A percentile compares a stretch with the other conserved stretches of the same genome.
Evolutionary conservation across 2,329 filamentous ascomycete genomes (phyloP).

Genomic region (Ascochyta pisi): DNA sequence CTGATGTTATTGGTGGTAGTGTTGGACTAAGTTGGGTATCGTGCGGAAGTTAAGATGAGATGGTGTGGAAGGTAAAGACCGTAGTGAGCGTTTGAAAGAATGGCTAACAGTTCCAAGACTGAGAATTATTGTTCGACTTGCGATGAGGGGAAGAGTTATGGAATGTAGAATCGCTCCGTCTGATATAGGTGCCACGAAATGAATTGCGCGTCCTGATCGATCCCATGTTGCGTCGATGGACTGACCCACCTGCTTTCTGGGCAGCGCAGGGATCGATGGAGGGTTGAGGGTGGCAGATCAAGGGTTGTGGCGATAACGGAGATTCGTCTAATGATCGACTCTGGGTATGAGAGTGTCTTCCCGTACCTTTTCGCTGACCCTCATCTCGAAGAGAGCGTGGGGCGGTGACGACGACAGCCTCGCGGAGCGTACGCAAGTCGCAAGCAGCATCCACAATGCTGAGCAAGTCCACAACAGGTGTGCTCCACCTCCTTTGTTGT

Average conservation of each 20-base stretch:
- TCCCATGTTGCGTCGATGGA: slow-evolving; percentile 2
- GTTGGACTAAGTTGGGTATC: slow-evolving; percentile 15
- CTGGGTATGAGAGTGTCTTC: slow-evolving; percentile 12
- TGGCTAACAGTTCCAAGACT: slow-evolving; percentile 15
- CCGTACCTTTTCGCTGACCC: neutral
- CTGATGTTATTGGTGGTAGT: slow-evolving; percentile 10
- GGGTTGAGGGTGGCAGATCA: slow-evolving; percentile 6
- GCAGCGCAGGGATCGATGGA: slow-evolving; percentile 5
- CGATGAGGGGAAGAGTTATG: neutral
- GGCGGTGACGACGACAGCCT: slow-evolving; percentile 3
- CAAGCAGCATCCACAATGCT: neutral
- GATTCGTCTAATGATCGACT: slow-evolving; percentile 19
- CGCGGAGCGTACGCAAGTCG: neutral
- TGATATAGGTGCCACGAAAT: slow-evolving; percentile 18
- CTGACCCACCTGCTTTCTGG: slow-evolving; percentile 8
- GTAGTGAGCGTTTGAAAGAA: slow-evolving; percentile 9
- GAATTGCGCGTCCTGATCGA: slow-evolving; percentile 12
- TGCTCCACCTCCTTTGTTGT: neutral
- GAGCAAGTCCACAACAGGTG: neutral
- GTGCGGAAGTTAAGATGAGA: slow-evolving; percentile 7
- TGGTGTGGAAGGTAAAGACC: slow-evolving; percentile 13
- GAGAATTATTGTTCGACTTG: slow-evolving; percentile 15
- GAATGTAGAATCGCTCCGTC: slow-evolving; percentile 5
- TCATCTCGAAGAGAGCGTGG: slow-evolving; percentile 3
- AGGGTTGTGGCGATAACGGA: slow-evolving; percentile 24